Evolutionary conservation across 208 protist genomes (phyloP).

Genomic region (Herpetomonas samuelpessoai): DNA sequence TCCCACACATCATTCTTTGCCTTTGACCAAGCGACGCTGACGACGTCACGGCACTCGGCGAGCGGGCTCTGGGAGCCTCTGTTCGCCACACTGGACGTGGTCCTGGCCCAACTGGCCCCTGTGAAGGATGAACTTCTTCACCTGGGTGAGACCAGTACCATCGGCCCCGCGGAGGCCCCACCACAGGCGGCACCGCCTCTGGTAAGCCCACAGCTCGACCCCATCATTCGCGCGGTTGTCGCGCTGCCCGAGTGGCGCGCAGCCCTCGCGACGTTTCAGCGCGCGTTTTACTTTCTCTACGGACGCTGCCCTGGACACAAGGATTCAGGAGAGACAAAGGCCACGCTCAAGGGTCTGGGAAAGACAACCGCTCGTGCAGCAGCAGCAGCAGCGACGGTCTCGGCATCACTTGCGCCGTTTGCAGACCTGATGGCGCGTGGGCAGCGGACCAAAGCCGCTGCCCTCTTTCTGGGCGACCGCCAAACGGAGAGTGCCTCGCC

Average conservation of each 20-base stretch:
- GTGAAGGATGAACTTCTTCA: not conserved
- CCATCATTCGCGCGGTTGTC: constrained; percentile 15
- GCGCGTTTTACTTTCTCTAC: constrained; percentile 62
- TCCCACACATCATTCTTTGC: not conserved
- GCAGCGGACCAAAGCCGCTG: too few species aligned
- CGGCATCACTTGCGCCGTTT: too few species aligned
- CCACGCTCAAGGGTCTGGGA: too few species aligned
- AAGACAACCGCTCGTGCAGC: too few species aligned
- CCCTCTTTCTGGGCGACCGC: too few species aligned
- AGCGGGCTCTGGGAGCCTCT: constrained; percentile 74
- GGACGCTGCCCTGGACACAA: constrained; percentile 13
- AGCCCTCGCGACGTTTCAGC: constrained; percentile 42
- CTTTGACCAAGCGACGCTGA: constrained; percentile 45
- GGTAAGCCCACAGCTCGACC: constrained; percentile 11
- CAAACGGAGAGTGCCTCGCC: too few species aligned
- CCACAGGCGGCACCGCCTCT: not conserved
- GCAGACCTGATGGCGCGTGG: too few species aligned
- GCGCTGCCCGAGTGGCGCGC: constrained; percentile 29
- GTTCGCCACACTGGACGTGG: constrained; percentile 43
- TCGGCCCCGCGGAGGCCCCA: too few species aligned
- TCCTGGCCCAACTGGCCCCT: constrained; percentile 4
- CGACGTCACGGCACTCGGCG: constrained; percentile 26
- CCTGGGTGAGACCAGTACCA: not conserved
- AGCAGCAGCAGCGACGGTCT: too few species aligned
- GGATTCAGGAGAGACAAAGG: not conserved